phyloP scores from a whole-genome alignment of 2,329 filamentous ascomycete species.

The Hansfordia pulvinata region DNA sequence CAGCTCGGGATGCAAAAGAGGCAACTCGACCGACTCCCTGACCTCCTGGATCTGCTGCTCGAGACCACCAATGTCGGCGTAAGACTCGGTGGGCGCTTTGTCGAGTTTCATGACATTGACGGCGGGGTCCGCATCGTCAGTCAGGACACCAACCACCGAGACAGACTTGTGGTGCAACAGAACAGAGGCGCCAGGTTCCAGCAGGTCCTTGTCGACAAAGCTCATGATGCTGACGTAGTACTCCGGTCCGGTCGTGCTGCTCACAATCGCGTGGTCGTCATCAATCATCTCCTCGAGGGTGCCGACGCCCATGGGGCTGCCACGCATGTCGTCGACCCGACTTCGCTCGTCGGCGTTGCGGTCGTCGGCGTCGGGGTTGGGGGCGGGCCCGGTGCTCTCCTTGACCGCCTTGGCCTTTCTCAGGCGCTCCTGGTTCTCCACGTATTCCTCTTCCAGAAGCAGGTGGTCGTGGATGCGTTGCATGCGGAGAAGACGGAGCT shows the following conservation, averaged over 20 bases:
- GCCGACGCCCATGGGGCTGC: constrained; percentile 95
- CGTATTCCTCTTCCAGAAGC: constrained; percentile 93
- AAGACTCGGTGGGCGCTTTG: constrained; percentile 95
- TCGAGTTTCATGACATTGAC: constrained; percentile 99
- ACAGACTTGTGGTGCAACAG: constrained; percentile 95
- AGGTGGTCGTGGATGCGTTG: constrained; percentile 97
- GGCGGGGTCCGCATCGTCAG: constrained; percentile 87
- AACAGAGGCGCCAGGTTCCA: constrained; percentile 92
- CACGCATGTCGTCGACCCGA: constrained; percentile 95
- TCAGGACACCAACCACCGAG: constrained; percentile 92
- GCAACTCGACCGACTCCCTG: constrained; percentile 89
- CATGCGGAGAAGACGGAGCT: constrained; percentile 93
- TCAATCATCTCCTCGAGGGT: constrained; percentile 98
- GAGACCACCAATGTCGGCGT: constrained; percentile 94
- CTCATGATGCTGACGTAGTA: constrained; percentile 99
- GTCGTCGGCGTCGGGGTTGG: constrained; percentile 64
- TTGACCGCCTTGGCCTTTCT: constrained; percentile 81
- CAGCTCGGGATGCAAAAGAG: constrained; percentile 85
- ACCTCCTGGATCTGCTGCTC: constrained; percentile 96
- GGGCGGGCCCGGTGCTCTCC: constrained; percentile 49
- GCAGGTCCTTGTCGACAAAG: constrained; percentile 95
- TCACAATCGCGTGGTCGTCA: constrained; percentile 97
- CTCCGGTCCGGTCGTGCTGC: constrained; percentile 90
- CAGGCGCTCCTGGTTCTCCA: constrained; percentile 95
- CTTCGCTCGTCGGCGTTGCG: constrained; percentile 88